These are phyloP conservation scores for Starmera pachycereana DNA, from an alignment of 805 yeast genomes.

Conservation along the genomic window DNA sequence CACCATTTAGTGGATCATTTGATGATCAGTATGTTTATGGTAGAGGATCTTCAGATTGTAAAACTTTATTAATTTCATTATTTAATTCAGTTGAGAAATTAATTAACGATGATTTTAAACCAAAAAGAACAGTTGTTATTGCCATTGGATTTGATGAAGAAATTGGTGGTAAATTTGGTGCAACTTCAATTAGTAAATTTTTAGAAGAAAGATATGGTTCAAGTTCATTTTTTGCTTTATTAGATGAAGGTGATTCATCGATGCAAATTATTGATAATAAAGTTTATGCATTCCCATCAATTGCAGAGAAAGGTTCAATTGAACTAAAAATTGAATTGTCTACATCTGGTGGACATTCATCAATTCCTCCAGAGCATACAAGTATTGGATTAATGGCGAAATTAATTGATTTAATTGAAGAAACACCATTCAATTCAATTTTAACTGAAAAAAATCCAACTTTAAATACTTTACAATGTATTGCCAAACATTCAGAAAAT, in stretches of 20 bases:
- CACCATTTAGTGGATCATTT: constrained; percentile 54
- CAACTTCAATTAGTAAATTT: constrained; percentile 33
- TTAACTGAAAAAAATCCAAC: constrained; percentile 45
- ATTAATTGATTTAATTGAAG: constrained; percentile 43
- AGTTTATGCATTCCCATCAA: constrained; percentile 43
- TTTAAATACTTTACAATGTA: constrained; percentile 44
- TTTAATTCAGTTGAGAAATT: constrained; percentile 50
- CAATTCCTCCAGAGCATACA: constrained; percentile 64
- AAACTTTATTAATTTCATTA: constrained; percentile 52
- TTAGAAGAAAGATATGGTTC: constrained; percentile 45
- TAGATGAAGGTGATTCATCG: constrained; percentile 49
- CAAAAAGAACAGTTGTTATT: constrained; percentile 47
- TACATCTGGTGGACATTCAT: constrained; percentile 68
- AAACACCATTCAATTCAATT: constrained; percentile 36
- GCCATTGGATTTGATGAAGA: constrained; percentile 77
- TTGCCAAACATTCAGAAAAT: constrained; percentile 34
- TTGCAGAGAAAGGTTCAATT: constrained; percentile 54
- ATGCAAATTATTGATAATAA: constrained; percentile 23
- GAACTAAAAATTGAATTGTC: constrained; percentile 38
- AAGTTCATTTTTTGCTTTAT: constrained; percentile 45
- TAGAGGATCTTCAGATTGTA: constrained; percentile 67
- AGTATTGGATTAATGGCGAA: constrained; percentile 58
- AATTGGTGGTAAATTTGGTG: constrained; percentile 53
- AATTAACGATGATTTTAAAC: constrained; percentile 33
- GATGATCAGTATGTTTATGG: constrained; percentile 63